Percentiles rank a stretch among this genome's conserved stretches.
Conservation (phyloP, 495 filamentous ascomycete species). For the Trichocladium antarcticum region DNA sequence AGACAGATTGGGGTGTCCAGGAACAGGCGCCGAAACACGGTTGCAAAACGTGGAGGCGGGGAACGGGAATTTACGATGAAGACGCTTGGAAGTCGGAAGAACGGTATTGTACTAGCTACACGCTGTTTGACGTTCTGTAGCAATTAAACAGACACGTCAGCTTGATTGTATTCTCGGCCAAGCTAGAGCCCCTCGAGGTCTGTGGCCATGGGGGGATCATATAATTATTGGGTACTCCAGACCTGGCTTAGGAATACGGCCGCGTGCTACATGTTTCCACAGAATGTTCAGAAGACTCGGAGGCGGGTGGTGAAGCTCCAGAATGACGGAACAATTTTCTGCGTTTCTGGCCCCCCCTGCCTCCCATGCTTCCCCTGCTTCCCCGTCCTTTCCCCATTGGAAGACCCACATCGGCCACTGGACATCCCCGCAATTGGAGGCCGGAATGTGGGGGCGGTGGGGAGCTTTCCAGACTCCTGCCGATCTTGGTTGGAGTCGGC, state of each 20-base stretch:
- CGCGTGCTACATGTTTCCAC: too few relatives aligned
- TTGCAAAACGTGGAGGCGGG: slow-evolving; percentile 21
- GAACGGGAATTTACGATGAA: slow-evolving; percentile 17
- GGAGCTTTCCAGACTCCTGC: neutral
- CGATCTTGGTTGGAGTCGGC: neutral
- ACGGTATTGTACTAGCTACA: too few relatives aligned
- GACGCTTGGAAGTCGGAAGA: slow-evolving; percentile 14
- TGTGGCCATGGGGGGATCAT: too few relatives aligned
- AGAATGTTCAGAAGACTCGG: too few relatives aligned
- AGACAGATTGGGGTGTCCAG: slow-evolving; percentile 4
- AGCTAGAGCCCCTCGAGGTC: too few relatives aligned
- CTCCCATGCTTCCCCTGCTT: neutral
- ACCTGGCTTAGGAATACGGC: too few relatives aligned
- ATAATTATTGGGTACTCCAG: too few relatives aligned
- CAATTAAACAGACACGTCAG: too few relatives aligned
- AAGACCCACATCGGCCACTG: slow-evolving; percentile 1
- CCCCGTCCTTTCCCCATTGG: slow-evolving; percentile 10
- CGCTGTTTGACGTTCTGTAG: too few relatives aligned
- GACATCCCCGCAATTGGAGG: slow-evolving; percentile 20
- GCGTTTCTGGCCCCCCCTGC: slow-evolving; percentile 3
- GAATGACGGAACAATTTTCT: slow-evolving; percentile 14
- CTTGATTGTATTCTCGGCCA: too few relatives aligned
- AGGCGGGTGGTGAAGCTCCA: neutral
- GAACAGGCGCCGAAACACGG: slow-evolving; percentile 7
- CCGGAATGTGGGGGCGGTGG: slow-evolving; percentile 9